Evolutionary conservation across 2,329 filamentous ascomycete genomes (phyloP).

Genomic region (Pseudogymnoascus sp.): DNA sequence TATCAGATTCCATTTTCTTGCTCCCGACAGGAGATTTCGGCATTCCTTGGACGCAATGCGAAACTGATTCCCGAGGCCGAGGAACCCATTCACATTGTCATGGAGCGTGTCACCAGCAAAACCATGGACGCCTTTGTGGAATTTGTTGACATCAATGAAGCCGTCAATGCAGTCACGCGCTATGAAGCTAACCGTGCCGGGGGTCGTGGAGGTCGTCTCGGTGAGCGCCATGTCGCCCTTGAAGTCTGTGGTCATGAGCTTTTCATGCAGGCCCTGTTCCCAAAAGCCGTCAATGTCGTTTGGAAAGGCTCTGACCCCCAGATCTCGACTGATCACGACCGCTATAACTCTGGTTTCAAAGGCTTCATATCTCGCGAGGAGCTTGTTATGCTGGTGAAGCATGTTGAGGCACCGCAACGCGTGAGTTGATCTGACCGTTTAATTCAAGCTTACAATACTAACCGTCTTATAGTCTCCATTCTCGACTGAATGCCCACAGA

Average conservation of each 20-base stretch:
- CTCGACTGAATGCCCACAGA: constrained; percentile 52
- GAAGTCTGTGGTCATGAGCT: constrained; percentile 47
- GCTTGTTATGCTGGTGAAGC: constrained; percentile 55
- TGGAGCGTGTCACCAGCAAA: constrained; percentile 55
- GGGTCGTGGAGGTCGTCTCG: constrained; percentile 41
- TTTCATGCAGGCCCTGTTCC: constrained; percentile 57
- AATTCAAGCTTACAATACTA: neutral
- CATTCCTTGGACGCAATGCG: constrained; percentile 50
- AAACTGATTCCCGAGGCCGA: constrained; percentile 44
- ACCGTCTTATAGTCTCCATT: constrained; percentile 44
- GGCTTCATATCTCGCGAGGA: constrained; percentile 56
- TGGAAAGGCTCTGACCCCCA: constrained; percentile 44
- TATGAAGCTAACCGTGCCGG: constrained; percentile 33
- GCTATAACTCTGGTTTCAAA: constrained; percentile 45
- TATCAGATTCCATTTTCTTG: constrained; percentile 48
- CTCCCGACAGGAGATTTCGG: constrained; percentile 46
- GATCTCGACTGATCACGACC: constrained; percentile 31
- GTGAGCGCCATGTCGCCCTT: constrained; percentile 49
- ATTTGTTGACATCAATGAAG: constrained; percentile 45
- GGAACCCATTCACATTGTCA: constrained; percentile 54
- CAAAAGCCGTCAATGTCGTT: constrained; percentile 44
- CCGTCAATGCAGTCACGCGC: constrained; percentile 43
- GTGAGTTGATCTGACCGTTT: constrained; percentile 36
- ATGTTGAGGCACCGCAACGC: constrained; percentile 53
- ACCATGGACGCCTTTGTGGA: constrained; percentile 55